A percentile compares a stretch with the other conserved stretches of the same genome.
Evolutionary conservation across 2,329 filamentous ascomycete genomes (phyloP).

Genomic region (Epichloe hybrida): DNA sequence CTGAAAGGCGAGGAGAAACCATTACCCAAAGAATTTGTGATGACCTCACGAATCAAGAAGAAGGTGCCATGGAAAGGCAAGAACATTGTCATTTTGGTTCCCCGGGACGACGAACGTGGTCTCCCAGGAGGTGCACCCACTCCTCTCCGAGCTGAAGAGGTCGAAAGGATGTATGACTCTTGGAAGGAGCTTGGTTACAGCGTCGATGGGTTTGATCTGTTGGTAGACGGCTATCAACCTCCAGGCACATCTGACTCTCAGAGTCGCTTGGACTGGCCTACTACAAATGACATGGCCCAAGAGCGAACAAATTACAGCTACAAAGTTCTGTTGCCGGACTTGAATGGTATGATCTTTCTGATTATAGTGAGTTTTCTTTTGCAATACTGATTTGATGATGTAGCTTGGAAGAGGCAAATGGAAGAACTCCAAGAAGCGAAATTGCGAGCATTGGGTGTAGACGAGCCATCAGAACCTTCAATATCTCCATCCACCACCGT

Average conservation of each 20-base stretch:
- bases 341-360: slow-evolving; percentile 35
- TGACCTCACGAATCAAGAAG: slow-evolving; percentile 50
- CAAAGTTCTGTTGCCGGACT: slow-evolving; percentile 55
- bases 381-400: slow-evolving; percentile 6
- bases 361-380: neutral
- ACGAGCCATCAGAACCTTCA: slow-evolving; percentile 50
- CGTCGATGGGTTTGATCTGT: slow-evolving; percentile 53
- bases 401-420: slow-evolving; percentile 62
- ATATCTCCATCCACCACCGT: slow-evolving; percentile 52
- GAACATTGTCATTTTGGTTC: slow-evolving; percentile 57
- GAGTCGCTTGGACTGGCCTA: slow-evolving; percentile 57
- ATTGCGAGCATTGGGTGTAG: slow-evolving; percentile 73
- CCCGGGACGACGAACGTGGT: slow-evolving; percentile 53
- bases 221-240: slow-evolving; percentile 28
- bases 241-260: slow-evolving; percentile 37
- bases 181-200: slow-evolving; percentile 61
- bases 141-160: slow-evolving; percentile 42
- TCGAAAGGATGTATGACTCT: slow-evolving; percentile 46
- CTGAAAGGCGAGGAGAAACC: slow-evolving; percentile 21
- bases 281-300: slow-evolving; percentile 39
- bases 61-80: slow-evolving; percentile 65
- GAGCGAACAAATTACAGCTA: slow-evolving; percentile 42
- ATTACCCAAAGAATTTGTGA: slow-evolving; percentile 24
- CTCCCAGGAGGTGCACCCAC: slow-evolving; percentile 37
- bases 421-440: slow-evolving; percentile 80